Evolutionary conservation across 495 filamentous ascomycete species (phyloP), one percentile per base, ranked within the genome.

Genomic region (Tuber borchii): DNA sequence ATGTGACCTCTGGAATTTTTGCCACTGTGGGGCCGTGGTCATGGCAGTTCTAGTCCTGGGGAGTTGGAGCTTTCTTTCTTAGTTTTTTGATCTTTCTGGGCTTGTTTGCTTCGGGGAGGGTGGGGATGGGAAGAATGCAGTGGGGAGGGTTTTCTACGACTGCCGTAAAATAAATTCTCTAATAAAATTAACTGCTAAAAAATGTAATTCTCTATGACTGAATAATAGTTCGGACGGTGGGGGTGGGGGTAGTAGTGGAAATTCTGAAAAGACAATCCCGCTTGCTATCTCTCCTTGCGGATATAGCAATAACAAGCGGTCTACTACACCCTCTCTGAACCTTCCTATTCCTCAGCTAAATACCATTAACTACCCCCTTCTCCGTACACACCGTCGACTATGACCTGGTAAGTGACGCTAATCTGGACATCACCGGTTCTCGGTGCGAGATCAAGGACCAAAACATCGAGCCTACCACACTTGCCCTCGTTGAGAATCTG

Each of bases 381-480:
- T 6, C 3, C 51, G 26, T 3, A 78, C 80, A 78, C 84, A 87
- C 92, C 95, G 79, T 95, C 92, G 34, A 99, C 85, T 46, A 91
- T 86, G 45, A 98, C 84, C 84, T 97, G 94, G 85, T 99, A 96
- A 56, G 92, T 92, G 76, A 99, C 93, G 4, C 91, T 96, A 79
- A 99, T 87, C 80, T 98, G 95, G 2, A 93, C 92, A 83, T 99
- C 96, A 6, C 95, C 96, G 1, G 95, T 99, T 17, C 95, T 96
- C 0, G 95, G 95, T 1, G 95, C 95, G 37, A 98, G 84, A 78
- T 99, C 96, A 10, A 99, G 85, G 22, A 99, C 90, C 19, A 99
- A 86, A 0, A 98, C 85, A 83, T 98, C 95, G 17, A 93, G 83
- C 12, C 88, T 89, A 1, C 90, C 91, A 96, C 95, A 99, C 72